Evolutionary conservation across 2,329 filamentous ascomycete genomes (phyloP).

Genomic region (Penicillium sp.): DNA sequence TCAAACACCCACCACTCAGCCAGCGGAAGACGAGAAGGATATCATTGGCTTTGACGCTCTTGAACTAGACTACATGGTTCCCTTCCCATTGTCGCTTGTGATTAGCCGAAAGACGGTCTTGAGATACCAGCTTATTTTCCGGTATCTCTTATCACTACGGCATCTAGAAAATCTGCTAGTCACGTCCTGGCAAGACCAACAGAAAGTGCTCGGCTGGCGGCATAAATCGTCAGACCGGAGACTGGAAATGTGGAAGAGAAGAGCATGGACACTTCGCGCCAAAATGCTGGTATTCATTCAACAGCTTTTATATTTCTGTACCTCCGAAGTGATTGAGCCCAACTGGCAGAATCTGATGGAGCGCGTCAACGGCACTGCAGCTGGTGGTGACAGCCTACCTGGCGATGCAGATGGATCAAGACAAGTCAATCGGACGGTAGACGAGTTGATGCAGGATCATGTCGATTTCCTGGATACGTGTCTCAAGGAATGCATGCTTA

Average conservation of each 20-base stretch:
- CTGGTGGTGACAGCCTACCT: conserved; percentile 29
- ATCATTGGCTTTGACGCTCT: conserved; percentile 88
- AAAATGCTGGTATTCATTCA: conserved; percentile 97
- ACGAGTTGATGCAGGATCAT: conserved; percentile 98
- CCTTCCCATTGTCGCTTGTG: conserved; percentile 91
- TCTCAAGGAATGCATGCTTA: conserved; percentile 98
- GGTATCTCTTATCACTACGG: conserved; percentile 83
- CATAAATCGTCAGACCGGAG: conserved; percentile 69
- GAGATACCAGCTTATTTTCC: conserved; percentile 92
- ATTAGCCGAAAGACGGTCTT: conserved; percentile 96
- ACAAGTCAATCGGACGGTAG: conserved; percentile 72
- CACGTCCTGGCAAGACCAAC: conserved; percentile 86
- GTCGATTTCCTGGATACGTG: conserved; percentile 98
- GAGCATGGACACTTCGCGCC: conserved; percentile 85
- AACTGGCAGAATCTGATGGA: conserved; percentile 95
- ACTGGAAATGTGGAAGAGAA: conserved; percentile 87
- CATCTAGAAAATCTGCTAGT: conserved; percentile 86
- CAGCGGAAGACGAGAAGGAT: conserved; percentile 70
- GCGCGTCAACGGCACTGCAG: conserved; percentile 62
- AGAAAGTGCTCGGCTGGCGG: conserved; percentile 74
- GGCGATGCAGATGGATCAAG: conserved; percentile 31
- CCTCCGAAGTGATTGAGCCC: conserved; percentile 92
- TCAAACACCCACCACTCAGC: conserved; percentile 64
- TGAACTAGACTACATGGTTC: conserved; percentile 89
- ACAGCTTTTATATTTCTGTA: conserved; percentile 94